phyloP scores from a whole-genome alignment of 2,329 filamentous ascomycete species.

The Blastomyces gilchristii region DNA sequence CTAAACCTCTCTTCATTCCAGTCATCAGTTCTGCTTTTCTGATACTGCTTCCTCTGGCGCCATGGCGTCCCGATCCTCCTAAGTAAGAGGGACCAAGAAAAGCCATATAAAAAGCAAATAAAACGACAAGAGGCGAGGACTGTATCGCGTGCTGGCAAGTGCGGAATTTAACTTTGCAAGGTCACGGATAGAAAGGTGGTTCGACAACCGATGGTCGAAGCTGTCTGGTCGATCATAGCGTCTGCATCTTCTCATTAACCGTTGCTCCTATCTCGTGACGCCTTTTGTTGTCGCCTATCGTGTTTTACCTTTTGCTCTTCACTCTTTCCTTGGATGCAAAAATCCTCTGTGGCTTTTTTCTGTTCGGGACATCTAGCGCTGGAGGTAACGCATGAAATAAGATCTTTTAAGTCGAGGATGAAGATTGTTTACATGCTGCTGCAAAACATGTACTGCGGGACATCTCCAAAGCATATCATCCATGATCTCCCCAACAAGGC shows the following conservation, averaged over 20 bases:
- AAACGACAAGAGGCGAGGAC: background rate
- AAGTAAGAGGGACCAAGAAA: background rate
- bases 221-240: background rate
- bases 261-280: slow-evolving; percentile 2
- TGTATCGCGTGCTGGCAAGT: background rate
- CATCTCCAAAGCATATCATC: background rate
- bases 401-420: background rate
- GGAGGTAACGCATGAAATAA: background rate
- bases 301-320: too few species aligned
- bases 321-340: background rate
- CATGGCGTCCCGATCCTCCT: background rate
- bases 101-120: background rate
- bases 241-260: slow-evolving; percentile 4
- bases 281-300: background rate
- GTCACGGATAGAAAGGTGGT: background rate
- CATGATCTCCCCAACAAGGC: background rate
- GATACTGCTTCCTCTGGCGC: background rate
- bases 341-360: background rate
- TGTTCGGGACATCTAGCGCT: background rate
- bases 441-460: background rate
- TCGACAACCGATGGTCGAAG: slow-evolving; percentile 4
- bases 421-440: background rate
- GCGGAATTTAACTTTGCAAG: background rate
- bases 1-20: background rate
- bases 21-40: background rate